Evolutionary conservation across 495 filamentous ascomycete genomes (phyloP), one percentile per base, ranked within the genome.

Genomic region (Poronia punctata): DNA sequence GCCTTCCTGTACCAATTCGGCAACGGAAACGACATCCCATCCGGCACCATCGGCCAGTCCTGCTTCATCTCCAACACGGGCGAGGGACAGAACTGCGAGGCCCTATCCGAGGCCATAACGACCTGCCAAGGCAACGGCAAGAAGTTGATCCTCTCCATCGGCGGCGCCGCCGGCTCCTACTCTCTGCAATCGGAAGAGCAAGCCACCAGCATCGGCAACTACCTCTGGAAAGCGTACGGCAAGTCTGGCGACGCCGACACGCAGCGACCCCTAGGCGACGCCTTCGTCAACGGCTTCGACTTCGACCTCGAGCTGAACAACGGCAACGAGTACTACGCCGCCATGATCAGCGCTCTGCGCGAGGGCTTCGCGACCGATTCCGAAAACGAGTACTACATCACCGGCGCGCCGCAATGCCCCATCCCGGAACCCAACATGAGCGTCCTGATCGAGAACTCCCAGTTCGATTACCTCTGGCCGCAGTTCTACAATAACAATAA

Each of bases 201-300:
- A 17, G 41, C 54, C 12, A 60, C 71, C 23, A 73, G 69, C 9
- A 65, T 76, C 30, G 75, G 70, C 10, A 43, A 54, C 38, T 65
- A 64, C 21, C 51, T 77, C 6, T 76, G 72, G 69, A 57, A 71
- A 20, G 60, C 71, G 8, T 76, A 74, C 43, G 69, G 70, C 29
- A 66, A 55, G 12, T 66, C 65, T n/a, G 52, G 36, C 7, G 53
- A 47, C 17, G 50, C 60, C 10, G 38, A 45, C 32, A 32, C 49
- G 14, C 50, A 49, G 35, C 15, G 73, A 18, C 72, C 73, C 10
- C 67, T 77, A 29, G 73, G 73, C 7, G 32, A 52, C 7, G 58
- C 61, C 12, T 56, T 57, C 15, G 51, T 79, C 35, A 73, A 80
- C 47, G 76, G 76, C 18, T 79, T 77, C 57, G 76, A 80, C 35